Evolutionary conservation across 352 stramenopile species (phyloP).

Genomic region (Globisporangium splendens): DNA sequence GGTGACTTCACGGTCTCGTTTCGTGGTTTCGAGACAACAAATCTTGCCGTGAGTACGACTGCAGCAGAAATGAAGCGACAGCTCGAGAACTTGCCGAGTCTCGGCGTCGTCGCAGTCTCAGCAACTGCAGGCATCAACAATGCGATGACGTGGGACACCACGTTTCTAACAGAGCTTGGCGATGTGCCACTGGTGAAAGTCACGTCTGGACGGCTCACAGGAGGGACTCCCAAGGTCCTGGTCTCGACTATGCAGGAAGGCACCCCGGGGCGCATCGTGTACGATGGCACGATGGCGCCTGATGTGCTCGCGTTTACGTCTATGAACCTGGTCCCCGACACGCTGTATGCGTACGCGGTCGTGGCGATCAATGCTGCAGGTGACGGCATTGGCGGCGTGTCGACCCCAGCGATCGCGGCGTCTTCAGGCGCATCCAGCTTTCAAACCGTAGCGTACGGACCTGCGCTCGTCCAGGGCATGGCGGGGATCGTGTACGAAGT

Average conservation of each 20-base stretch:
- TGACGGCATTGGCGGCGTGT: slow-evolving; percentile 77
- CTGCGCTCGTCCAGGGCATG: slow-evolving; percentile 87
- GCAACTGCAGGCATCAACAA: slow-evolving; percentile 51
- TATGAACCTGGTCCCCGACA: slow-evolving; percentile 82
- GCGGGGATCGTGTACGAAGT: slow-evolving; percentile 94
- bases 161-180: slow-evolving; percentile 92
- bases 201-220: slow-evolving; percentile 86
- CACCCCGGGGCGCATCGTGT: slow-evolving; percentile 88
- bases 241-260: slow-evolving; percentile 83
- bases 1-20: slow-evolving; percentile 86
- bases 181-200: slow-evolving; percentile 91
- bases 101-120: slow-evolving; percentile 78
- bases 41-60: slow-evolving; percentile 48
- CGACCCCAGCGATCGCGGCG: slow-evolving; percentile 90
- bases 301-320: slow-evolving; percentile 77
- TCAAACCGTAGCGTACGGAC: slow-evolving; percentile 88
- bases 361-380: slow-evolving; percentile 92
- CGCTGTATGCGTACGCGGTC: slow-evolving; percentile 92
- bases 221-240: slow-evolving; percentile 50
- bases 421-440: slow-evolving; percentile 83
- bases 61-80: slow-evolving; percentile 74
- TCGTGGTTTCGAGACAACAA: slow-evolving; percentile 66
- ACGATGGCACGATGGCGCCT: slow-evolving; percentile 86
- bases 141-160: slow-evolving; percentile 84
- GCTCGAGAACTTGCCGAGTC: slow-evolving; percentile 86